These are phyloP conservation scores for Priceomyces haplophilus DNA, from an alignment of 805 yeast species.

Conservation along the genomic window DNA sequence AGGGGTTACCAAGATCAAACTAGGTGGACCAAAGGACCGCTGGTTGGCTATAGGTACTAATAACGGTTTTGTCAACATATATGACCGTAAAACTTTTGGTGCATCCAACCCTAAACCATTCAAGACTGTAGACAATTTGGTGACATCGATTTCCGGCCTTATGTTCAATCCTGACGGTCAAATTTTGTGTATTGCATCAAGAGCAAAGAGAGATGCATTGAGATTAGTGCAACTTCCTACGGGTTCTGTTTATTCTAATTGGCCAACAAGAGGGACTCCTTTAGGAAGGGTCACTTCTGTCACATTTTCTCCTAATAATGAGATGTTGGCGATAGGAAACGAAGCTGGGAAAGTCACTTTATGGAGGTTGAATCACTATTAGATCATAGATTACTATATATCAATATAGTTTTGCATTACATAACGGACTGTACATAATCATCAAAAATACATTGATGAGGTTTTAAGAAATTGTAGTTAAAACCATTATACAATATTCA, in stretches of 20 bases:
- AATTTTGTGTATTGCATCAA: constrained; percentile 76
- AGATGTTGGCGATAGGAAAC: constrained; percentile 85
- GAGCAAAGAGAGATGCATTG: constrained; percentile 82
- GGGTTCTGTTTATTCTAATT: constrained; percentile 81
- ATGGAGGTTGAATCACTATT: constrained; percentile 86
- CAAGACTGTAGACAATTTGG: constrained; percentile 70
- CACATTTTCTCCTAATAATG: constrained; percentile 75
- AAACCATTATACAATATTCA: too few species aligned
- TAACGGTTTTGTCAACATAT: constrained; percentile 85
- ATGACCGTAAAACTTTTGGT: constrained; percentile 49
- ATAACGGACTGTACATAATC: too few species aligned
- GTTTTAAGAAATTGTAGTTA: too few species aligned
- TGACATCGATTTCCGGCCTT: constrained; percentile 73
- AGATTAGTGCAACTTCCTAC: constrained; percentile 84
- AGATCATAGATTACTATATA: constrained; percentile 9
- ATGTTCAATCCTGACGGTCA: constrained; percentile 87
- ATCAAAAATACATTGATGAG: not conserved
- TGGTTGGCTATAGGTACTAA: constrained; percentile 89
- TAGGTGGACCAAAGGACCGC: constrained; percentile 68
- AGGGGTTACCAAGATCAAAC: constrained; percentile 72
- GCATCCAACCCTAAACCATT: constrained; percentile 46
- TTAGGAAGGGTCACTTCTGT: constrained; percentile 87
- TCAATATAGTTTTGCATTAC: not conserved
- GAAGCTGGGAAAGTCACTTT: constrained; percentile 87
- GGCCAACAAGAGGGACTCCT: constrained; percentile 98